A percentile compares a stretch with the other conserved stretches of the same genome.
Conservation (phyloP, 768 basidiomycete species). For the Mycena filopes region DNA sequence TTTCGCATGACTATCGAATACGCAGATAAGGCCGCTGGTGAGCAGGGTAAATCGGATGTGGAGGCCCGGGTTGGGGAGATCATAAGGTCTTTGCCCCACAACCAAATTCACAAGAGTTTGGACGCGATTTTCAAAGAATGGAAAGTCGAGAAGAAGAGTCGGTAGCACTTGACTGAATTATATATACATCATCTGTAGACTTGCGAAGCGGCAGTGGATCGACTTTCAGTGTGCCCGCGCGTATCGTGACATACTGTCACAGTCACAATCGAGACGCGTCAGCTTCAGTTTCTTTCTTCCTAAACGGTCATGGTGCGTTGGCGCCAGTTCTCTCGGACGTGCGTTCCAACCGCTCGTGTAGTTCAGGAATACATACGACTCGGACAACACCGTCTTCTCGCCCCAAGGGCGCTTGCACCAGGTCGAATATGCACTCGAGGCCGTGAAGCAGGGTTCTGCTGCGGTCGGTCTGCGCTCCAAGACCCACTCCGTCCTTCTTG, state of each 20-base stretch:
- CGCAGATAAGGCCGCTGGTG: conserved; percentile 75
- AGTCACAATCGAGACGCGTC: conserved; percentile 24
- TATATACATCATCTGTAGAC: conserved; percentile 18
- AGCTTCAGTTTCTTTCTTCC: conserved; percentile 20
- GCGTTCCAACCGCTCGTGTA: conserved; percentile 44
- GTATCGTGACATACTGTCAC: conserved; percentile 16
- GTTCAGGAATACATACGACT: conserved; percentile 98
- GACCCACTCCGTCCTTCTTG: conserved; percentile 92
- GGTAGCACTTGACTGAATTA: conserved; percentile 43
- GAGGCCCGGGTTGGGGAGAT: conserved; percentile 88
- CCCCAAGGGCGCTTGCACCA: conserved; percentile 97
- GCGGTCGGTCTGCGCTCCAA: conserved; percentile 96
- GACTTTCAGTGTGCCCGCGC: too few species aligned
- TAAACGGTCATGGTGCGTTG: conserved; percentile 46
- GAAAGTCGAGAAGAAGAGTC: conserved; percentile 84
- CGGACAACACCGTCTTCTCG: conserved; percentile 97
- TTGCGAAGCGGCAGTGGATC: too few species aligned
- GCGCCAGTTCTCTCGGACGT: conserved; percentile 1
- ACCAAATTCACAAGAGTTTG: conserved; percentile 88
- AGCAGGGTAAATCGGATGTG: conserved; percentile 75
- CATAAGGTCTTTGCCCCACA: conserved; percentile 87
- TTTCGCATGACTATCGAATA: conserved; percentile 88
- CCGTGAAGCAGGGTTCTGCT: conserved; percentile 99
- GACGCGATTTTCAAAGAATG: conserved; percentile 97
- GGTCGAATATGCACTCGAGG: conserved; percentile 98